Conservation (phyloP, 177 flowering plant species). For the Telopea speciosissima region DNA sequence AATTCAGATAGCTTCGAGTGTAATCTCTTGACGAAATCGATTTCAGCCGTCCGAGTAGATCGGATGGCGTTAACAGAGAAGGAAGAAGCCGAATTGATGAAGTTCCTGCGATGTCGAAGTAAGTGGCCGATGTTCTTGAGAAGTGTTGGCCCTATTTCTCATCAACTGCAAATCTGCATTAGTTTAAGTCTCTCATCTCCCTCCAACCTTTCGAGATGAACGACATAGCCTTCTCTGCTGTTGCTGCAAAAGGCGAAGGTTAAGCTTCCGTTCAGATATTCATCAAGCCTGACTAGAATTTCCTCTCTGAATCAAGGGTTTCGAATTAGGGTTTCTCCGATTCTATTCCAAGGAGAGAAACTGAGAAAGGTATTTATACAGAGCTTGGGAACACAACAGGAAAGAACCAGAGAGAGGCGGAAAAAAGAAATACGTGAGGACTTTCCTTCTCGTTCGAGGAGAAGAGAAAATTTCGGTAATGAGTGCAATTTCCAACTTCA, state of each 20-base stretch:
- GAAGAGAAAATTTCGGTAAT: no score
- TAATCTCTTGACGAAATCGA: slow-evolving; percentile 70
- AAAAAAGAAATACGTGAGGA: not conserved
- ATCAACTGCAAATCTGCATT: slow-evolving; percentile 31
- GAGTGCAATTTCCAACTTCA: no score
- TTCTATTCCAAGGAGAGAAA: not conserved
- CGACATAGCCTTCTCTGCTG: slow-evolving; percentile 28
- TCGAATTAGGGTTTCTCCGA: not conserved
- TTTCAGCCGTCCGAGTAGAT: slow-evolving; percentile 45
- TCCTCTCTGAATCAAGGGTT: not conserved
- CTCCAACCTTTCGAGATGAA: slow-evolving; percentile 35
- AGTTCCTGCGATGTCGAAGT: slow-evolving; percentile 36
- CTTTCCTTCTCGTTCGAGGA: not conserved
- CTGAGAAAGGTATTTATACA: not conserved
- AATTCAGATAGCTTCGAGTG: slow-evolving; percentile 80
- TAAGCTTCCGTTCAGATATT: slow-evolving; percentile 15
- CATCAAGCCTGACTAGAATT: slow-evolving; percentile 9
- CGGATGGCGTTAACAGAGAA: slow-evolving; percentile 23
- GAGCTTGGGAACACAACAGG: not conserved
- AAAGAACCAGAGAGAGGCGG: not conserved
- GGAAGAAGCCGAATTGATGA: slow-evolving; percentile 52
- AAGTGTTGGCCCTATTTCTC: slow-evolving; percentile 31
- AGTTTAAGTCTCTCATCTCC: slow-evolving; percentile 30
- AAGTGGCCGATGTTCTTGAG: slow-evolving; percentile 32
- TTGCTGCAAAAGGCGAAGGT: slow-evolving; percentile 14